Conservation (phyloP, 176 grass and related monocot species). For the Carex pumila region DNA sequence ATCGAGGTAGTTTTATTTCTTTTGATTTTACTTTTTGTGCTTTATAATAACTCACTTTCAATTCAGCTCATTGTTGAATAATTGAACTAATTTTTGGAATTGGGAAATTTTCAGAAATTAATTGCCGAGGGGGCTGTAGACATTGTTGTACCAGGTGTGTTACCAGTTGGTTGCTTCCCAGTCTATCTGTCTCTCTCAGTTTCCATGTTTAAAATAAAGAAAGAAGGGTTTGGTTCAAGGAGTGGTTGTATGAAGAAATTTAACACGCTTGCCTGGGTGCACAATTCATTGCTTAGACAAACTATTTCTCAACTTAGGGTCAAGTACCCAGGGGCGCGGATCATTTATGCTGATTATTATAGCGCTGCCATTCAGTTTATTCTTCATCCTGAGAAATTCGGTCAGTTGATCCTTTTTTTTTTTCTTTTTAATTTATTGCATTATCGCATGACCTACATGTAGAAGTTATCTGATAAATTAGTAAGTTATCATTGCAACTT, state of each 20-base stretch:
- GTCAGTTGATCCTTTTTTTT: conserved; percentile 32
- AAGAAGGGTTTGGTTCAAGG: conserved; percentile 31
- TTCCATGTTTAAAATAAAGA: conserved; percentile 35
- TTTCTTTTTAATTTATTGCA: conserved; percentile 8
- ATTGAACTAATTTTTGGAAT: neutral
- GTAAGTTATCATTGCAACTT: conserved; percentile 11
- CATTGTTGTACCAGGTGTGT: conserved; percentile 83
- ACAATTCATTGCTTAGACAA: conserved; percentile 57
- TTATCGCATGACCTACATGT: neutral
- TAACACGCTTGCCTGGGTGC: conserved; percentile 68
- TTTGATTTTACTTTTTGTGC: neutral
- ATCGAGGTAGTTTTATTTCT: conserved; percentile 37
- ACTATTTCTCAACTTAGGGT: conserved; percentile 49
- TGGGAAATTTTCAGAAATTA: conserved; percentile 42
- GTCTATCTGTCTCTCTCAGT: conserved; percentile 45
- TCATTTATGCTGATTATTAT: conserved; percentile 85
- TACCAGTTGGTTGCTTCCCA: conserved; percentile 80
- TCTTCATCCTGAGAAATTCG: conserved; percentile 55
- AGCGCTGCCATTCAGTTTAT: conserved; percentile 72
- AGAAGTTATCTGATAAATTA: neutral
- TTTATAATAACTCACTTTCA: neutral
- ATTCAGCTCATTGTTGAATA: neutral
- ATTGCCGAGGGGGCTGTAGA: conserved; percentile 74
- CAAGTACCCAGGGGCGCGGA: conserved; percentile 54
- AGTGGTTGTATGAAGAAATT: conserved; percentile 59